Evolutionary conservation across 768 basidiomycete genomes (phyloP).

Genomic region (Kwoniella europaea): DNA sequence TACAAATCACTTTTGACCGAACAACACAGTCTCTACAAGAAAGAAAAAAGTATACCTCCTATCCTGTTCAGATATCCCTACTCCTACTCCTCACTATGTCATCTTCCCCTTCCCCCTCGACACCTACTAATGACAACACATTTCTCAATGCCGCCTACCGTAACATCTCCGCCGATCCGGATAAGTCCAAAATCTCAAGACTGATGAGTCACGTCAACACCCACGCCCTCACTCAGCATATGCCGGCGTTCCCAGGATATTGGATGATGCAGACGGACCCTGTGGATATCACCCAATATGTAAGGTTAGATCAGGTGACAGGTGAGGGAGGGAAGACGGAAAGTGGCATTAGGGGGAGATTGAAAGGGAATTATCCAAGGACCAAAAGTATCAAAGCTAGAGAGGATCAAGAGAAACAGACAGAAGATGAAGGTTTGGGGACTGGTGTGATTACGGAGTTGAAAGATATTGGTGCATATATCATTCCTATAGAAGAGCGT

Average conservation of each 20-base stretch:
- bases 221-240: not conserved
- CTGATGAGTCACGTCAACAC: not conserved
- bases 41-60: too few relatives aligned
- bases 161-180: not conserved
- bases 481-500: not conserved
- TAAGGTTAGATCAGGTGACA: not conserved
- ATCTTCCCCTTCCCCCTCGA: not conserved
- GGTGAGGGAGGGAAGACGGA: not conserved
- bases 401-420: not conserved
- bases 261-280: not conserved
- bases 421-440: not conserved
- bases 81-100: not conserved
- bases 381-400: not conserved
- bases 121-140: not conserved
- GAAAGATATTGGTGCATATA: constrained; percentile 5
- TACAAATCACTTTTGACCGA: too few relatives aligned
- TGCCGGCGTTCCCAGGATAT: not conserved
- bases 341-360: constrained; percentile 9
- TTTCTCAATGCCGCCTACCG: not conserved
- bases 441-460: not conserved
- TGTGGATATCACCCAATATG: not conserved
- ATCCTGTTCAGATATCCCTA: too few relatives aligned
- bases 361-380: constrained; percentile 18
- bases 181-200: not conserved
- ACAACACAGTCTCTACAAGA: too few relatives aligned